phyloP scores from a whole-genome alignment of 1,139 yeast species.

The Geotrichum klebahnii region DNA sequence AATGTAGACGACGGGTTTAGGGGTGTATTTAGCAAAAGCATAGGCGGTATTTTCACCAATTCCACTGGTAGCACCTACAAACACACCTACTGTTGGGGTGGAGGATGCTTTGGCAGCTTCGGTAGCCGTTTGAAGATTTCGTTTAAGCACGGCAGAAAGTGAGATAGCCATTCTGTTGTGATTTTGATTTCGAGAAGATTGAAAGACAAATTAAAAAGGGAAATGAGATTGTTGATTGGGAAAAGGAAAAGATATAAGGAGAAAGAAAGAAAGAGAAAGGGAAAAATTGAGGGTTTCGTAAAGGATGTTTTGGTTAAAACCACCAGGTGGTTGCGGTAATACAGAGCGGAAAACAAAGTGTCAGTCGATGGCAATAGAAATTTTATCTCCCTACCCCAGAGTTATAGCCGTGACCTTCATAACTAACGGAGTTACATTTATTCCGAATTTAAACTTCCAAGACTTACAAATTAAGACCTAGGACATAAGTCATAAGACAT shows the following conservation, averaged over 20 bases:
- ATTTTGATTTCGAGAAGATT: background rate
- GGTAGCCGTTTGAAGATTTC: conserved; percentile 13
- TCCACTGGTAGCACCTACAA: conserved; percentile 37
- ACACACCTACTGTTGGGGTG: conserved; percentile 32
- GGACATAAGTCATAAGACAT: too few relatives aligned
- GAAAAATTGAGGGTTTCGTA: background rate
- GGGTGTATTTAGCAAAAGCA: conserved; percentile 32
- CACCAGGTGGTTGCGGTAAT: too few relatives aligned
- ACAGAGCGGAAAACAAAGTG: background rate
- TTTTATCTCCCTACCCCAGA: background rate
- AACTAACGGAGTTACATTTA: background rate
- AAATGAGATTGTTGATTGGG: background rate
- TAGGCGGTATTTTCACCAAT: conserved; percentile 36
- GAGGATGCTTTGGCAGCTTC: conserved; percentile 8
- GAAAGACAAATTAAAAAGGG: background rate
- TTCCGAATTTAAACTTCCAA: background rate
- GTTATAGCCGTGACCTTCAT: background rate
- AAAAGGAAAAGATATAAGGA: background rate
- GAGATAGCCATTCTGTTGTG: conserved; percentile 2
- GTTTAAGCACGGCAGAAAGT: conserved; percentile 12
- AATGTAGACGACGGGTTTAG: conserved; percentile 33
- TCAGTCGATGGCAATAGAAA: background rate
- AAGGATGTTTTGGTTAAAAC: too few relatives aligned
- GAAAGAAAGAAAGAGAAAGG: background rate
- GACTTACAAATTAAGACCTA: too few relatives aligned